These are phyloP conservation scores for Gynostemma pentaphyllum DNA, from an alignment of 306 rosid genomes.

Conservation along the genomic window DNA sequence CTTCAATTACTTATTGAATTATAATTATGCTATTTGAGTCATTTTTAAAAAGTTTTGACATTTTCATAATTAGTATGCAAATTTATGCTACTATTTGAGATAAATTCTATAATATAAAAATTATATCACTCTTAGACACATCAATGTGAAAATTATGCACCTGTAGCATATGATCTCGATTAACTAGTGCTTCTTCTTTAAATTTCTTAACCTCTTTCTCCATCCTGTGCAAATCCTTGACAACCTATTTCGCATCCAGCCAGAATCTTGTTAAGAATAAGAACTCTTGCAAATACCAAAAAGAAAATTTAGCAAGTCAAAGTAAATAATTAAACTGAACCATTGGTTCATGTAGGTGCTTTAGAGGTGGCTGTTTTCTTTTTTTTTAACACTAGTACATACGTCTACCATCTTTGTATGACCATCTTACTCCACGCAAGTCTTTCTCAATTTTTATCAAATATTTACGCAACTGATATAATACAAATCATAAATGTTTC, in stretches of 20 bases:
- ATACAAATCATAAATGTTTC: background rate
- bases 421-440: too few relatives aligned
- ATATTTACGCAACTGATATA: background rate
- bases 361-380: too few relatives aligned
- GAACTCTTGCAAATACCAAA: background rate
- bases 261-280: background rate
- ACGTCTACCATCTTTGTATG: too few relatives aligned
- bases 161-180: conserved; percentile 86
- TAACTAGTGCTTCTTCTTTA: conserved; percentile 71
- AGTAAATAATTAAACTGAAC: background rate
- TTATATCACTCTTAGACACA: background rate
- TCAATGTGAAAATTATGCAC: conserved; percentile 23
- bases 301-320: background rate
- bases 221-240: conserved; percentile 42
- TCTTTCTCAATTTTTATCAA: background rate
- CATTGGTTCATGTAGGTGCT: too few relatives aligned
- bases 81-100: too few relatives aligned
- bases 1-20: too few relatives aligned
- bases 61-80: too few relatives aligned
- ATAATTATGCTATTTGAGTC: too few relatives aligned
- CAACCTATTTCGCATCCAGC: conserved; percentile 31
- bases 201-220: conserved; percentile 61
- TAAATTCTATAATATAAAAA: too few relatives aligned
- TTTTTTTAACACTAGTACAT: too few relatives aligned
- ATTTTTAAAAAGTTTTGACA: too few relatives aligned